Base-by-base conservation (phyloP, 139 green algal genomes). In the Tetradesmus lagerheimii region DNA sequence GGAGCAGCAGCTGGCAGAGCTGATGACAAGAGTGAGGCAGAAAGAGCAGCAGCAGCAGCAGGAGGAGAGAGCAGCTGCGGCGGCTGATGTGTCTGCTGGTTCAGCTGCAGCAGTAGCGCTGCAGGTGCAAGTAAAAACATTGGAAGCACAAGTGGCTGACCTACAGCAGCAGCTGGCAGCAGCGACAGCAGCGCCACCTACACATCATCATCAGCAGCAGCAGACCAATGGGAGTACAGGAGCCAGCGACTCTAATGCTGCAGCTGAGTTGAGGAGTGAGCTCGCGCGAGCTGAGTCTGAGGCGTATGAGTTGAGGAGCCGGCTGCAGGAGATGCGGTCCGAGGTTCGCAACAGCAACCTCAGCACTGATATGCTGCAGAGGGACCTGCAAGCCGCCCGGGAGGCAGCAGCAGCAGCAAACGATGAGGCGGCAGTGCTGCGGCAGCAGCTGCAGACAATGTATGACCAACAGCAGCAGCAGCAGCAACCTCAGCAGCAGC, bases 91-190 rank as follows among this genome's bases (percentile, higher is more conserved):
- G 57, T 71, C 57, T 8, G 23, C 57, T n/a, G 57, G 23, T n/a
- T 16, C 57, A 53, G 27, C 47, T 35, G 82, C 83, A 67, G 83
- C 43, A 41, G 27, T 35, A 76, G 81, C 43, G 11, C 4, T 88
- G 82, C 27, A 79, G 57, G 41, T 37, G 62, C 35, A 88, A 18
- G 35, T 88, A 14, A 37, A 88, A 3, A 29, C 34, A 14, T 34
- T 88, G 37, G 38, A 80, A 11, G 15, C 29, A 53, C 43, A 88
- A 29, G 23, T 78, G 23, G 34, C 16, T 25, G 29, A 50, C 15
- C n/a, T 88, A 39, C 83, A 88, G 83, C 83, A 88, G 83, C 64
- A 81, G 83, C 83, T 88, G 37, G 76, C 35, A 47, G 76, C 76
- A 47, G 35, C 76, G 16, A 6, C 76, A 82, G 76, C 76, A 82